These are phyloP conservation scores for Sarocladiaceae sp. DNA, from an alignment of 2,329 filamentous ascomycete species.

Conservation along the genomic window DNA sequence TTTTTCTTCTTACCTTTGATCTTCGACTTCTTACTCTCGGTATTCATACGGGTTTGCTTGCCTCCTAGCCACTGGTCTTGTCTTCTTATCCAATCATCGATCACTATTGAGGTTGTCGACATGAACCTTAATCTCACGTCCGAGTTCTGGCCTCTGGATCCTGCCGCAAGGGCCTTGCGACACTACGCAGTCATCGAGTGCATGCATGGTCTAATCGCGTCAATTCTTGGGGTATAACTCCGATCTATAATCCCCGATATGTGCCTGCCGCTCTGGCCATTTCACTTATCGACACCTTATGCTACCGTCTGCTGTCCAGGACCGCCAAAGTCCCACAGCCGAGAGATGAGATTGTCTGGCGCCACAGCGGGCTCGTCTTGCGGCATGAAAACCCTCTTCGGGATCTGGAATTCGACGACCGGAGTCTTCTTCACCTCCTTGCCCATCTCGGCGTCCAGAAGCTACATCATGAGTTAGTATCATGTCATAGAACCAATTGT, in stretches of 20 bases:
- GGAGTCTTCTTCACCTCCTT: slow-evolving; percentile 83
- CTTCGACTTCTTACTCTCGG: neutral
- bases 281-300: neutral
- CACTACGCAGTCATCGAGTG: no score
- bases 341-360: slow-evolving; percentile 53
- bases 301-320: neutral
- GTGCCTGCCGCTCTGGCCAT: neutral
- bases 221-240: neutral
- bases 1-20: no score
- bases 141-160: neutral
- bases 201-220: neutral
- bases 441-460: slow-evolving; percentile 78
- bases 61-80: no score
- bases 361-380: slow-evolving; percentile 42
- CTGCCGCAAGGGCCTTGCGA: neutral
- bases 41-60: no score
- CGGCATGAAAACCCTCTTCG: slow-evolving; percentile 70
- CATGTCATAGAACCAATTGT: no score
- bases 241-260: neutral
- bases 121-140: neutral
- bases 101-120: neutral
- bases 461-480: no score
- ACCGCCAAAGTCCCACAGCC: slow-evolving; percentile 54
- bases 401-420: slow-evolving; percentile 91
- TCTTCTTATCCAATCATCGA: neutral